A percentile compares a stretch with the other conserved stretches of the same genome.
These are phyloP conservation scores for Nitzschia sp. DNA, from an alignment of 108 stramenopile species.

Conservation along the genomic window DNA sequence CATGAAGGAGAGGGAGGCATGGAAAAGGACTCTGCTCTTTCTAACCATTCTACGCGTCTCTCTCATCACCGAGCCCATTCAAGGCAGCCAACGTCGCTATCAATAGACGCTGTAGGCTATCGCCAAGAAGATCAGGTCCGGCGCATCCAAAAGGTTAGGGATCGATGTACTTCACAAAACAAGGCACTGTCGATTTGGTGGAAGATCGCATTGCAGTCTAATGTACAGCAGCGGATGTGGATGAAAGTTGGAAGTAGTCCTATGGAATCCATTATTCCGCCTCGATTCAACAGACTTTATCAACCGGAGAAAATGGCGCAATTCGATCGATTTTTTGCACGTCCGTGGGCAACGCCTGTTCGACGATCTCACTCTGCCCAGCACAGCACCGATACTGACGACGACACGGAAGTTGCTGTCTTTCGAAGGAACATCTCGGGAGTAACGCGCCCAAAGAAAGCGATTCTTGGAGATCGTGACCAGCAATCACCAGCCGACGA, in stretches of 20 bases:
- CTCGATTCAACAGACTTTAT: conserved; percentile 69
- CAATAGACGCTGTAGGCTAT: neutral
- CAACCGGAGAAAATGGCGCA: conserved; percentile 67
- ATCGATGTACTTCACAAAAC: conserved; percentile 60
- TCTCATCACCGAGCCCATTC: neutral
- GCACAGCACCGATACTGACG: conserved; percentile 46
- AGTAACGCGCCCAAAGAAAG: neutral
- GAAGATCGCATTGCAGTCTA: conserved; percentile 70
- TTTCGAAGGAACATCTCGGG: conserved; percentile 36
- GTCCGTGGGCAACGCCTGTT: conserved; percentile 75
- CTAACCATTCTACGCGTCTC: conserved; percentile 7
- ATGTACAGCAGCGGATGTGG: conserved; percentile 87
- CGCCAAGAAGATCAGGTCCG: conserved; percentile 26
- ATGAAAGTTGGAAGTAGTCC: conserved; percentile 67
- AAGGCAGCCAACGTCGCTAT: neutral
- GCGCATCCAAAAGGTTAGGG: conserved; percentile 46
- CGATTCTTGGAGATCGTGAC: no score
- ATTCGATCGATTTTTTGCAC: conserved; percentile 78
- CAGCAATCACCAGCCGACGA: neutral
- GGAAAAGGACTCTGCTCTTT: neutral
- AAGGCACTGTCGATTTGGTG: conserved; percentile 73
- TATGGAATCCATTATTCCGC: conserved; percentile 53
- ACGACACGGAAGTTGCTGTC: conserved; percentile 48
- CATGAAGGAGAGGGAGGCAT: conserved; percentile 1
- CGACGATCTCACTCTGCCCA: conserved; percentile 74